Conservation (phyloP, 2,329 filamentous ascomycete species). For the Exophiala sp. region DNA sequence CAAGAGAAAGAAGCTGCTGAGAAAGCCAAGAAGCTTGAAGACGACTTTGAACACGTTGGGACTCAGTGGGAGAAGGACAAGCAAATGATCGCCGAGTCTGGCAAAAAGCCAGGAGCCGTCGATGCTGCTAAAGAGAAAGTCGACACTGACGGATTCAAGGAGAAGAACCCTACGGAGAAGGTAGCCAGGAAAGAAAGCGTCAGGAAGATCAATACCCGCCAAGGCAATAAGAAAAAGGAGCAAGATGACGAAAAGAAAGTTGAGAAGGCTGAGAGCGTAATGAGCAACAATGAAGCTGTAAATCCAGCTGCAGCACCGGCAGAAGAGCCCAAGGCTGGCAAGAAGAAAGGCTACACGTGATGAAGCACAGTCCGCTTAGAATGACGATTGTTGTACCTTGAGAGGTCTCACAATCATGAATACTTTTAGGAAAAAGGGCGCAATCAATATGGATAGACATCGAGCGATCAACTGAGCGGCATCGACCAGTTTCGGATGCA, state of each 20-base stretch:
- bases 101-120: constrained; percentile 42
- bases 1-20: constrained; percentile 74
- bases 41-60: constrained; percentile 72
- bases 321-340: neutral
- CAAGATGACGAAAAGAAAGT: constrained; percentile 7
- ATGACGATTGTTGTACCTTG: too few species aligned
- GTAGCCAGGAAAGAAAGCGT: constrained; percentile 5
- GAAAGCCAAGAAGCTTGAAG: constrained; percentile 72
- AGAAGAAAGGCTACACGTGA: neutral
- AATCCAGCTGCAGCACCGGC: neutral
- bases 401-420: too few species aligned
- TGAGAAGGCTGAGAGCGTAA: neutral
- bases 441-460: too few species aligned
- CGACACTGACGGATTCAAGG: neutral
- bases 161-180: neutral
- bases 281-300: too few species aligned
- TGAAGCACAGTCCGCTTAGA: too few species aligned
- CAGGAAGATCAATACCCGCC: neutral
- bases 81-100: constrained; percentile 67
- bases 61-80: constrained; percentile 90
- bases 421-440: too few species aligned
- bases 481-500: too few species aligned
- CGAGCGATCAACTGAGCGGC: too few species aligned
- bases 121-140: constrained; percentile 6
- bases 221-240: neutral